Evolutionary conservation across 2,329 filamentous ascomycete species (phyloP).

Genomic region (Fusarium sp.): DNA sequence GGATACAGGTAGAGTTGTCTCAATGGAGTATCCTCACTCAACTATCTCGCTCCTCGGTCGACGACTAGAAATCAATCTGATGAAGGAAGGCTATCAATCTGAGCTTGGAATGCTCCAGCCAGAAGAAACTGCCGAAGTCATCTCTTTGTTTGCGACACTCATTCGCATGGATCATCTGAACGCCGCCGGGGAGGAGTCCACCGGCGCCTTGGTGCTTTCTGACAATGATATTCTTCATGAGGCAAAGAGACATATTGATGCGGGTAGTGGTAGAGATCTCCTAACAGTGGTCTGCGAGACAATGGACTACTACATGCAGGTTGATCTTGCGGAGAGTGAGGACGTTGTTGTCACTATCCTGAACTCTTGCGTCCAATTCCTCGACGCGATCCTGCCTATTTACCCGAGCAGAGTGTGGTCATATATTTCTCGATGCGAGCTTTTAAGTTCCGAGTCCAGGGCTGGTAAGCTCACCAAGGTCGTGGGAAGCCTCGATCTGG

Average conservation of each 20-base stretch:
- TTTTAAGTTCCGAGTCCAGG: constrained; percentile 80
- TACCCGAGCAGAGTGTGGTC: constrained; percentile 90
- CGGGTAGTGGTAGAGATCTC: constrained; percentile 73
- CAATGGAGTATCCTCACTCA: constrained; percentile 82
- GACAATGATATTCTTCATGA: constrained; percentile 63
- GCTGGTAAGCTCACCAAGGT: constrained; percentile 81
- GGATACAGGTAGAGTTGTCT: constrained; percentile 78
- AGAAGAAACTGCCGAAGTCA: constrained; percentile 75
- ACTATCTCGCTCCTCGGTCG: constrained; percentile 82
- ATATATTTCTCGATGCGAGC: constrained; percentile 80
- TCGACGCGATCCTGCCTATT: constrained; percentile 76
- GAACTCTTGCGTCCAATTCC: constrained; percentile 79
- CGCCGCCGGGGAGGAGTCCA: constrained; percentile 35
- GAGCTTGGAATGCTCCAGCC: constrained; percentile 63
- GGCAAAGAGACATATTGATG: constrained; percentile 59
- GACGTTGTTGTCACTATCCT: constrained; percentile 73
- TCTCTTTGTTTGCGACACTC: constrained; percentile 77
- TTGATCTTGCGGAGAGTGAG: constrained; percentile 64
- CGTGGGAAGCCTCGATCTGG: constrained; percentile 83
- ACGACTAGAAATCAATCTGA: constrained; percentile 73
- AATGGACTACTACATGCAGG: constrained; percentile 76
- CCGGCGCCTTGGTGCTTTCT: constrained; percentile 46
- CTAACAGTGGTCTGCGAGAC: constrained; percentile 84
- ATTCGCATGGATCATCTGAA: constrained; percentile 63
- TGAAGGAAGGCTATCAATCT: constrained; percentile 63